Evolutionary conservation across 1,284 basidiomycete genomes (phyloP), one percentile per base, ranked within the genome.

Genomic region (Agroathelia rolfsii): DNA sequence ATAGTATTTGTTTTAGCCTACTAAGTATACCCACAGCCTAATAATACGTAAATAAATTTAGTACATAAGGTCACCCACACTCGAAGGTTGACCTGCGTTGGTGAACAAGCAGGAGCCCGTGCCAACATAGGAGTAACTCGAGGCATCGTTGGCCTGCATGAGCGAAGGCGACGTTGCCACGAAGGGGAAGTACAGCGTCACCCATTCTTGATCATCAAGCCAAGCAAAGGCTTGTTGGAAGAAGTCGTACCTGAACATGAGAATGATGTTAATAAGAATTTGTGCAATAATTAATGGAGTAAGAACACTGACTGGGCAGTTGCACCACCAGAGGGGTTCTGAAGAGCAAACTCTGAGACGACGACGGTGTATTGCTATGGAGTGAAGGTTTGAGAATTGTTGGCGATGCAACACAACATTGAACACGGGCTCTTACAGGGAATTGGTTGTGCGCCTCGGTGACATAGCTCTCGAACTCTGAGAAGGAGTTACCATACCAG

Each of bases 271-370:
- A n/a, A n/a, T n/a, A n/a, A n/a, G n/a, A n/a, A n/a, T n/a, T n/a
- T n/a, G n/a, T n/a, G n/a, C n/a, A n/a, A 28, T 14, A 14, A 14
- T 14, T 12, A 18, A 17, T 6, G 15, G 17, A 30, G 2, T 4
- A 15, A 21, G 17, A 7, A 8, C 7, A 37, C 54, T 28, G 24
- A 59, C 55, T 60, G 56, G 28, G 22, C 55, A 7, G 45, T 35
- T 30, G 56, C 55, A 4, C 55, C 48, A 28, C 50, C 57, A 25
- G 52, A 4, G 2, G 55, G 54, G 17, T 51, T 48, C 24, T 41
- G 32, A 5, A 59, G 49, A 14, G 53, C 55, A 14, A 58, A 58
- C 32, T 55, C 55, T 10, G 41, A 45, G 25, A 55, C 35, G n/a
- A 55, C 44, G 4, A 55, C 9, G 25, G n/a, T n/a, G n/a, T n/a